Evolutionary conservation across 1,284 basidiomycete species (phyloP).

Genomic region (Apiotrichum veenhuisii): DNA sequence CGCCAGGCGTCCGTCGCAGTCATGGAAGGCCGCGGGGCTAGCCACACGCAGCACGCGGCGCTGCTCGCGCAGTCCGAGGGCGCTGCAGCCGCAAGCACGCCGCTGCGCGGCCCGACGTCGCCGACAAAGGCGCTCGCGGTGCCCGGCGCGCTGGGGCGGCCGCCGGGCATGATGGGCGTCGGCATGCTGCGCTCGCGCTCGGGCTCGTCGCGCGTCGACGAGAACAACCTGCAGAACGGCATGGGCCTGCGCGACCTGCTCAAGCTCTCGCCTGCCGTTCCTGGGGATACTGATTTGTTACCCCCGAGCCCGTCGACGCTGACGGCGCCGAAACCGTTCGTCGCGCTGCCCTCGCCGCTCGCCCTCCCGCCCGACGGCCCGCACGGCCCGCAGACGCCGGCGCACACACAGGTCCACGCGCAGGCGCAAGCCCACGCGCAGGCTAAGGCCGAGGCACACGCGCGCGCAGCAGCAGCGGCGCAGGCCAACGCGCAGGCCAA

Average conservation of each 20-base stretch:
- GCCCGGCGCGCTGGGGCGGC: slow-evolving; percentile 16
- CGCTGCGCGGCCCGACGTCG: slow-evolving; percentile 9
- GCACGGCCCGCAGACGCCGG: not conserved
- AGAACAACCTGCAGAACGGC: slow-evolving; percentile 17
- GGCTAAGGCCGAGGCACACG: not conserved
- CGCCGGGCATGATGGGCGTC: slow-evolving; percentile 15
- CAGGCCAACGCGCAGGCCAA: not conserved
- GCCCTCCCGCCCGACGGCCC: slow-evolving; percentile 37
- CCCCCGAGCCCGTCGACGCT: slow-evolving; percentile 68
- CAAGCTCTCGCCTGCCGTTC: slow-evolving; percentile 45
- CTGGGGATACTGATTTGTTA: slow-evolving; percentile 57
- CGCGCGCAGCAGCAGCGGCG: not conserved
- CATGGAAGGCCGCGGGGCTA: slow-evolving; percentile 44
- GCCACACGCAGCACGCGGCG: slow-evolving; percentile 30
- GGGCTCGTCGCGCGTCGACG: slow-evolving; percentile 35
- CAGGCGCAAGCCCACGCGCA: not conserved
- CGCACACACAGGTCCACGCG: not conserved
- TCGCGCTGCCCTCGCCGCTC: slow-evolving; percentile 54
- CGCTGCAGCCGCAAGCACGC: not conserved
- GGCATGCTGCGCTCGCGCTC: slow-evolving; percentile 41
- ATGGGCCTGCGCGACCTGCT: slow-evolving; percentile 42
- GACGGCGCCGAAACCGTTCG: slow-evolving; percentile 34
- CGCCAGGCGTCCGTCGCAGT: slow-evolving; percentile 46
- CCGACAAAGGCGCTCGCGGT: slow-evolving; percentile 27
- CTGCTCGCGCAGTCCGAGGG: slow-evolving; percentile 18